phyloP scores from a whole-genome alignment of 2,329 filamentous ascomycete species.

The Talaromyces islandicus region DNA sequence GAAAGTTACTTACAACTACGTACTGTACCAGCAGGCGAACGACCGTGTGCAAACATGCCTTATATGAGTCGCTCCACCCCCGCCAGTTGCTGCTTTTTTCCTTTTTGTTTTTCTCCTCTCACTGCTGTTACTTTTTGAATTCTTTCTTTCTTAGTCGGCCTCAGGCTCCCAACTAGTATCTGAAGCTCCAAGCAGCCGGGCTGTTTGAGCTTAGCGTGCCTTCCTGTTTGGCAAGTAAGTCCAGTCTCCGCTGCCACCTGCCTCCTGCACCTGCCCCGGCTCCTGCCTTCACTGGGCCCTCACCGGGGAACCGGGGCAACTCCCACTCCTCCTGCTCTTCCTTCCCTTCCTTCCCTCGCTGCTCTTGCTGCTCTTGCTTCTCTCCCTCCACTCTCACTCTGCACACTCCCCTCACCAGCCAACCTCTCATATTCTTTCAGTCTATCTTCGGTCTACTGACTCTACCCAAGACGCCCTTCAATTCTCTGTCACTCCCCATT shows the following conservation, averaged over 20 bases:
- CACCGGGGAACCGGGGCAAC: no score
- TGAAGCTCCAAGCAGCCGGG: not conserved
- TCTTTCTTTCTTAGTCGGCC: not conserved
- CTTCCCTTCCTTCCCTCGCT: not conserved
- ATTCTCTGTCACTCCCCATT: not conserved
- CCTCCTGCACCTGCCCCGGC: not conserved
- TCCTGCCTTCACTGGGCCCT: not conserved
- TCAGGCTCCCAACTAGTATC: not conserved
- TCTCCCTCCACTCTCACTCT: not conserved
- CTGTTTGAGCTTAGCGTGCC: slow-evolving; percentile 1
- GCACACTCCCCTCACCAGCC: not conserved
- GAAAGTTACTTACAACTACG: no score
- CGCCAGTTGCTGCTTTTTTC: not conserved
- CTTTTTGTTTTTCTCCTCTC: not conserved
- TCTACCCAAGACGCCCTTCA: not conserved
- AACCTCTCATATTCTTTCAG: not conserved
- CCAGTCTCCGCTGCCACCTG: not conserved
- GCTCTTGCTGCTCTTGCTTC: not conserved
- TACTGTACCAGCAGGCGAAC: no score
- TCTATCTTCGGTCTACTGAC: not conserved
- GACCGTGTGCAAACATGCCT: no score
- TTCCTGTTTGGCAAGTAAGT: not conserved
- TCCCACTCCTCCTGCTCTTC: no score
- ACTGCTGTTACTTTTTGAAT: not conserved
- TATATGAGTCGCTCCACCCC: slow-evolving; percentile 8